A percentile compares a stretch with the other conserved stretches of the same genome.
Evolutionary conservation across 768 basidiomycete genomes (phyloP).

Genomic region (Naematelia aurantialba): DNA sequence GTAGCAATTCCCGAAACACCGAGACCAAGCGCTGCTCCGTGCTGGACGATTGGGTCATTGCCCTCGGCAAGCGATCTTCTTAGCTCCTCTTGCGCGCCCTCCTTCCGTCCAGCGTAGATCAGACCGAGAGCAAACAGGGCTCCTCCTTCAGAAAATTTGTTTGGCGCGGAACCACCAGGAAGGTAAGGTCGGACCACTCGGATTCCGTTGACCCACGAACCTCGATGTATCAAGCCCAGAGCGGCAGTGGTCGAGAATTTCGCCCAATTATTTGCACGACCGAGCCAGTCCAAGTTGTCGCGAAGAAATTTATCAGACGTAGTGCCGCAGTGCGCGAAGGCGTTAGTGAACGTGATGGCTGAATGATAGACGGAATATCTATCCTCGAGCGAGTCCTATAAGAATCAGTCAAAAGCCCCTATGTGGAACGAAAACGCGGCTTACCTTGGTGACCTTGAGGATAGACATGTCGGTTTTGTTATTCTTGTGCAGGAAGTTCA

Average conservation of each 20-base stretch:
- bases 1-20: slow-evolving; percentile 94
- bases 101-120: slow-evolving; percentile 76
- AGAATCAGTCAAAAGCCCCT: neutral
- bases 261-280: slow-evolving; percentile 92
- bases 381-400: slow-evolving; percentile 80
- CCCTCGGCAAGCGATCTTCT: slow-evolving; percentile 58
- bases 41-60: slow-evolving; percentile 81
- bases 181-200: slow-evolving; percentile 90
- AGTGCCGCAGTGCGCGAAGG: slow-evolving; percentile 97
- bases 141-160: slow-evolving; percentile 90
- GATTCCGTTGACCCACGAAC: slow-evolving; percentile 89
- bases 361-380: slow-evolving; percentile 97
- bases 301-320: slow-evolving; percentile 89
- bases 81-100: slow-evolving; percentile 72
- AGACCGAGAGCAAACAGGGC: slow-evolving; percentile 92
- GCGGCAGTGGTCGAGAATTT: slow-evolving; percentile 98
- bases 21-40: slow-evolving; percentile 94
- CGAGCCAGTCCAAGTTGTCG: slow-evolving; percentile 95
- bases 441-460: slow-evolving; percentile 85
- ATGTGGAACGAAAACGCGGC: neutral
- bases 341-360: slow-evolving; percentile 91
- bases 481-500: slow-evolving; percentile 91
- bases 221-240: slow-evolving; percentile 95
- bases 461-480: slow-evolving; percentile 89
- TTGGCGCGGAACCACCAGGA: slow-evolving; percentile 64